Evolutionary conservation across 257 asterid genomes (phyloP).

Genomic region (Lycium barbarum): DNA sequence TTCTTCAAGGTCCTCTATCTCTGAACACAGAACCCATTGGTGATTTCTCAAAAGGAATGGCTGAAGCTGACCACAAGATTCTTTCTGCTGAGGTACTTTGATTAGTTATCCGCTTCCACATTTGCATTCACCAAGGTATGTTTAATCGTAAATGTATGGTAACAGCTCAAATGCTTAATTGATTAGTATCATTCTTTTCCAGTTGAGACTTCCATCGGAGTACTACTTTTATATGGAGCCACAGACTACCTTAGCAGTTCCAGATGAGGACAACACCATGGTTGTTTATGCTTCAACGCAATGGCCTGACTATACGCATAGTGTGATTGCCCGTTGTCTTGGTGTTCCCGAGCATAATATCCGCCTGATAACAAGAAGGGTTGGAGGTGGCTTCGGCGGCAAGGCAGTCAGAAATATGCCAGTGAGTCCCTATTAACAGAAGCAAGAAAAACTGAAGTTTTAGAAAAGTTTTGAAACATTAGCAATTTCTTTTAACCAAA

Average conservation of each 20-base stretch:
- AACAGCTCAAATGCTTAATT: too few species aligned
- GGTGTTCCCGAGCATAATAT: constrained; percentile 17
- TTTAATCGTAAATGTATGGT: too few species aligned
- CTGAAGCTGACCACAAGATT: too few species aligned
- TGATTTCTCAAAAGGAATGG: too few species aligned
- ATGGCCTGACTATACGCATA: not conserved
- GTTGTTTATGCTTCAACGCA: constrained; percentile 44
- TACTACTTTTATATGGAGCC: constrained; percentile 80
- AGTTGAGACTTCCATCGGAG: constrained; percentile 70
- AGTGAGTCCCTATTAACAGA: constrained; percentile 44
- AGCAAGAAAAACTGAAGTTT: not conserved
- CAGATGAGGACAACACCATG: constrained; percentile 86
- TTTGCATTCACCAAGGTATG: too few species aligned
- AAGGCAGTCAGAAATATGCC: constrained; percentile 59
- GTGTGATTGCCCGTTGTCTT: constrained; percentile 15
- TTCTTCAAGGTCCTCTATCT: too few species aligned
- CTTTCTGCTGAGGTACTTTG: too few species aligned
- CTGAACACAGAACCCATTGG: too few species aligned
- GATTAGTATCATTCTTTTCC: constrained; percentile 21
- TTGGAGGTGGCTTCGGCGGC: constrained; percentile 91
- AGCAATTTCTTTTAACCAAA: too few species aligned
- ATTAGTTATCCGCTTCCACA: too few species aligned
- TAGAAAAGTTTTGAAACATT: not conserved
- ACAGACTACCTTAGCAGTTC: constrained; percentile 72
- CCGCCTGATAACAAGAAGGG: constrained; percentile 30